Conservation (phyloP, 192 early-diverging fungal genomes). For the Rhizophagus clarus region DNA sequence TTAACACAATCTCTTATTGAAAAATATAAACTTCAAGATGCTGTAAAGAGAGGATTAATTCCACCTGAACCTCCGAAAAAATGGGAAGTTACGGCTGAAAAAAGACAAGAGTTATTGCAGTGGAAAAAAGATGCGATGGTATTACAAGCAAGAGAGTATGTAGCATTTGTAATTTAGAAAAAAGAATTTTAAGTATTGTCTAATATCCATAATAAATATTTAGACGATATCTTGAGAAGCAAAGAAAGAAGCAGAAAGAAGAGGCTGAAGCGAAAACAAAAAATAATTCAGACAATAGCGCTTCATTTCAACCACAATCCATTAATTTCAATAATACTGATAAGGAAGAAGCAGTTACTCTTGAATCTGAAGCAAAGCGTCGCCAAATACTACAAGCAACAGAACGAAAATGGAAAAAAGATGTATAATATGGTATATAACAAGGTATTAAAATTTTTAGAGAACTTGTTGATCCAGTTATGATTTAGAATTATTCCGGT, state of each 20-base stretch:
- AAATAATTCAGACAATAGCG: not conserved
- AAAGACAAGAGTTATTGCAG: constrained; percentile 61
- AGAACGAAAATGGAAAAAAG: not conserved
- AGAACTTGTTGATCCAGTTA: not conserved
- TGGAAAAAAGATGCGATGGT: constrained; percentile 73
- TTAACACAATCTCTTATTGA: constrained; percentile 45
- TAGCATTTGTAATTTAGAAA: not conserved
- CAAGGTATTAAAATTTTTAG: not conserved
- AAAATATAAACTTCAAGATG: constrained; percentile 55
- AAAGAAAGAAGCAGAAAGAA: not conserved
- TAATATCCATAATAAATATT: not conserved
- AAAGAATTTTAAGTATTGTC: not conserved
- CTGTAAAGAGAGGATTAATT: constrained; percentile 35
- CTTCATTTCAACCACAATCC: not conserved
- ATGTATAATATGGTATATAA: not conserved
- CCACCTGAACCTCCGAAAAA: constrained; percentile 57
- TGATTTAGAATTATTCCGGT: not conserved
- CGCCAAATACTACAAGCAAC: not conserved
- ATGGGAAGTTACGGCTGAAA: constrained; percentile 62
- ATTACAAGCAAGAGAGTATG: constrained; percentile 69
- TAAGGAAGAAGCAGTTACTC: not conserved
- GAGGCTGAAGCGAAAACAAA: not conserved
- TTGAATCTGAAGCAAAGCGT: not conserved
- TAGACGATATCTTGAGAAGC: not conserved
- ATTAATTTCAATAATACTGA: not conserved